Evolutionary conservation across 805 yeast species (phyloP).

Genomic region (Candida ipomoeae): DNA sequence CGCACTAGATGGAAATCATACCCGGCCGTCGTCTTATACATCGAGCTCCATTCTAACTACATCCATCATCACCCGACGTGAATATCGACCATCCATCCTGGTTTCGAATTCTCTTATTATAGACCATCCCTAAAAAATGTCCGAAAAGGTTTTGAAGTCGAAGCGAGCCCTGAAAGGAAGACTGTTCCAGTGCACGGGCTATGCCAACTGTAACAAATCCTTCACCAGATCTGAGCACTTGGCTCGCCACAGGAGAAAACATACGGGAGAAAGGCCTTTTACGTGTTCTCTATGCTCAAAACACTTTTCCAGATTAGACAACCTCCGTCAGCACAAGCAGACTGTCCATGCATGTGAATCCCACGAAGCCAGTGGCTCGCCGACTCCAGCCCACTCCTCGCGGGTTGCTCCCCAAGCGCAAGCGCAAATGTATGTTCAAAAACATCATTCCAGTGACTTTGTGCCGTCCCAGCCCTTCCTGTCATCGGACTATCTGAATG

Average conservation of each 20-base stretch:
- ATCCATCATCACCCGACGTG: background rate
- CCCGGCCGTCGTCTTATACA: background rate
- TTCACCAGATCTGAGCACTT: conserved; percentile 89
- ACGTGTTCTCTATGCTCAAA: conserved; percentile 79
- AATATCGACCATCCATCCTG: background rate
- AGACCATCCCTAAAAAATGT: background rate
- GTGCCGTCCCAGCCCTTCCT: background rate
- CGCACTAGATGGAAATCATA: background rate
- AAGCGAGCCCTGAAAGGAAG: conserved; percentile 51
- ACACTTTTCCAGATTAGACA: conserved; percentile 78
- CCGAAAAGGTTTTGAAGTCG: conserved; percentile 14
- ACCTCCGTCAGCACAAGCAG: conserved; percentile 85
- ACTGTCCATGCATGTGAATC: conserved; percentile 52
- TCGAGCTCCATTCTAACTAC: background rate
- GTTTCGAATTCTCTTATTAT: background rate
- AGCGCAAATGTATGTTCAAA: background rate
- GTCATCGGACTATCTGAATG: background rate
- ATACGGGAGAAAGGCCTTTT: conserved; percentile 92
- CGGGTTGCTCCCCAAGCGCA: background rate
- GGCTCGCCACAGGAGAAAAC: conserved; percentile 88
- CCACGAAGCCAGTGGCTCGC: conserved; percentile 12
- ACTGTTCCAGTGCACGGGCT: conserved; percentile 81
- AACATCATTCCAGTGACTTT: background rate
- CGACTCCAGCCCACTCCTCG: background rate
- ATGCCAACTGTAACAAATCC: conserved; percentile 80